Base-by-base conservation (phyloP, 805 yeast genomes). In the Starmerella kuoi region DNA sequence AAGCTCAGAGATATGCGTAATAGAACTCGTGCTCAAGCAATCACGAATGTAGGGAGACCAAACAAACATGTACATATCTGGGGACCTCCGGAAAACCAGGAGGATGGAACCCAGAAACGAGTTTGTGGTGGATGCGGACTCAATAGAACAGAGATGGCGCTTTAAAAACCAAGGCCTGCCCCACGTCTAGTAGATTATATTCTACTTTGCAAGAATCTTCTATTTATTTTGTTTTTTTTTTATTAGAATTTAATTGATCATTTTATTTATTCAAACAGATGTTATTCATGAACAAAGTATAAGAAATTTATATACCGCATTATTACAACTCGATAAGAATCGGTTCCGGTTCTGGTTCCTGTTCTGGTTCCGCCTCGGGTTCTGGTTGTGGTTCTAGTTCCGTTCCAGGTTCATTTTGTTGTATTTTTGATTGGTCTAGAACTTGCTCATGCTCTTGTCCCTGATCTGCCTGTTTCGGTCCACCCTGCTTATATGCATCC, bases 21-120 rank as follows among this genome's bases (percentile, higher is more conserved):
- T 58, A 79, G 81, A 53, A 81, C 96, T 2, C 69, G 98, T 52
- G 96, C 98, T 0, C 95, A 87, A 58, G 86, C 94, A 1, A 70
- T 86, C 53, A 68, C 87, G 31, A 75, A 75, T 3, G 66, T 73
- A 47, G 66, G 73, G 40, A 73, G 76, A 7, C 41, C 34, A 2
- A 73, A 69, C 25, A 67, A 72, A 6, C 96, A 87, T 59, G 69
- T 63, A 11, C 95, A 86, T 58, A 75, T 73, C 20, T 86, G 91
- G 80, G 71, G 79, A 24, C 53, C 52, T n/a, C 41, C 48, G 0
- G 45, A 40, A 24, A 37, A 33, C 23, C 45, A 38, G 36, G 38
- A 14, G 6, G 53, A 49, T 20, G 57, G 55, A 27, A 46, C 47
- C 6, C 34, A 27, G 30, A 18, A 17, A 20, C 39, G 53, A 19